Evolutionary conservation across 768 basidiomycete species (phyloP), one percentile per base, ranked within the genome.

Genomic region (Boletus bicolor): DNA sequence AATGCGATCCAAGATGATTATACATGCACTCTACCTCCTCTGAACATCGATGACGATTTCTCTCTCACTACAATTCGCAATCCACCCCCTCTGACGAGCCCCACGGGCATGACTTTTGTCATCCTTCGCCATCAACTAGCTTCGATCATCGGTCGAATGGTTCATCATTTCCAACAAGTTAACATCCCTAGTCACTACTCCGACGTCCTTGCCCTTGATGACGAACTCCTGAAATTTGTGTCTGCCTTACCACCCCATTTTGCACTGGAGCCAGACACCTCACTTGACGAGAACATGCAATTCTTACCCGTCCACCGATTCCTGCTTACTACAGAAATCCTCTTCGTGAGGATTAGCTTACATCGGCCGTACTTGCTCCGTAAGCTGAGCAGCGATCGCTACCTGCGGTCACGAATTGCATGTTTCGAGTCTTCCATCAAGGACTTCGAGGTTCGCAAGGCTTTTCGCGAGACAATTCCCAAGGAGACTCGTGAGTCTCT

Each of bases 401-500:
- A 91, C 72, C 75, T 82, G 39, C 84, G 86, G 32, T 96, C 94
- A 9, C 77, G 93, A 38, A 77, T 75, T 52, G 94, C 93, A 14
- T 97, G 93, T 68, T 95, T 96, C 64, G 91, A 96, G 58, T 91
- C 91, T 12, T 91, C 93, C 5, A 83, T 91, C 62, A 86, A 85
- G 65, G 93, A 96, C 69, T 94, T 89, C 66, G 79, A 85, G 61
- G 84, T 93, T 57, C 84, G 91, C 48, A 80, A 82, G 55, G 80
- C 78, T 4, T 91, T 91, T 67, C 77, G 85, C 56, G 78, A 83
- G 55, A 72, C 76, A 26, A 77, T 84, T 54, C 77, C 84, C 0
- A 81, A 80, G 63, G 87, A 87, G 65, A 82, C 81, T 14, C 81
- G 80, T 24, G 82, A 83, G 62, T 86, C 87, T 46, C 77, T 91